Percentiles rank a stretch among this genome's conserved stretches.
Evolutionary conservation across 495 filamentous ascomycete species (phyloP).

Genomic region (Xylaria cubensis): DNA sequence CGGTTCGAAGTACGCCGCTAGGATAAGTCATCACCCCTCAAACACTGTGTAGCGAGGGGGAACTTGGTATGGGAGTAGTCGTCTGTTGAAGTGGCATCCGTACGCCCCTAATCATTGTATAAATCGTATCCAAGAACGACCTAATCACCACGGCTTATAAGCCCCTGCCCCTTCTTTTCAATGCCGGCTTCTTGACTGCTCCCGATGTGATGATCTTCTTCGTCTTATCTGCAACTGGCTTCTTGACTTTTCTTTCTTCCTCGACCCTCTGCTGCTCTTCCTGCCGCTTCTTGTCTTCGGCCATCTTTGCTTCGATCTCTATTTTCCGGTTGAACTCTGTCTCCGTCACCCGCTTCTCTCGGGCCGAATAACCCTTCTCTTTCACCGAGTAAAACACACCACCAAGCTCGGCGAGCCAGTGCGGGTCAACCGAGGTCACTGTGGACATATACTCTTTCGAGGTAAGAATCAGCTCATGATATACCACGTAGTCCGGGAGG

Average conservation of each 20-base stretch:
- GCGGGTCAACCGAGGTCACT: slow-evolving; percentile 94
- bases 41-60: too few species aligned
- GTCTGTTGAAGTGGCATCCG: not conserved
- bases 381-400: slow-evolving; percentile 99
- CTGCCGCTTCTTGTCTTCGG: slow-evolving; percentile 78
- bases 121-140: slow-evolving; percentile 14
- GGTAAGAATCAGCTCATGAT: slow-evolving; percentile 97
- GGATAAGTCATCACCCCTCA: not conserved
- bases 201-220: slow-evolving; percentile 62
- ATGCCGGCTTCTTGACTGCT: slow-evolving; percentile 68
- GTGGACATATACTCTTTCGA: slow-evolving; percentile 99
- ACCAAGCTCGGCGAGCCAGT: slow-evolving; percentile 97
- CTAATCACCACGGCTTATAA: slow-evolving; percentile 44
- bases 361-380: slow-evolving; percentile 93
- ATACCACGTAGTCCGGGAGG: slow-evolving; percentile 95
- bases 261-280: slow-evolving; percentile 63
- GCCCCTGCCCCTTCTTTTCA: slow-evolving; percentile 61
- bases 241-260: slow-evolving; percentile 54
- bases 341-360: slow-evolving; percentile 89
- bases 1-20: slow-evolving; percentile 63
- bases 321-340: slow-evolving; percentile 93
- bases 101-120: not conserved
- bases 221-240: slow-evolving; percentile 49
- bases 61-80: not conserved
- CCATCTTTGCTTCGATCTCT: slow-evolving; percentile 95